Conservation (phyloP, 176 grass and related monocot genomes). For the Metroxylon sagu region DNA sequence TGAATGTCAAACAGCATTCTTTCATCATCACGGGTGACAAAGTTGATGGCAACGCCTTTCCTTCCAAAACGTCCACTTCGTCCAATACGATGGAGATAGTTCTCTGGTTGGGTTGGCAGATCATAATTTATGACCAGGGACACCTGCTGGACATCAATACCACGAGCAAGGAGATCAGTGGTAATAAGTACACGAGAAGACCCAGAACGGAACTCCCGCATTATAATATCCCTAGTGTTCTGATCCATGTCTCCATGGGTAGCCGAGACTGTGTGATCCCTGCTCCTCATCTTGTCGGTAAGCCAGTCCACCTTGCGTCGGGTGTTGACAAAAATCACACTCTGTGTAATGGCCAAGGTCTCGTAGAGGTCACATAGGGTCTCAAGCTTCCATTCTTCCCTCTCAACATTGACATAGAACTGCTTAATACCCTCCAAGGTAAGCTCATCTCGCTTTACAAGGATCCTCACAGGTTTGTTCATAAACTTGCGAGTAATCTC, state of each 20-base stretch:
- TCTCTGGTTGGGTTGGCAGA: constrained; percentile 16
- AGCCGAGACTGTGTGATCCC: constrained; percentile 1
- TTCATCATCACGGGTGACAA: constrained; percentile 6
- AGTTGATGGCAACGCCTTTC: constrained; percentile 11
- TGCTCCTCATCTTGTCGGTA: constrained; percentile 14
- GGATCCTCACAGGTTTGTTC: too few species aligned
- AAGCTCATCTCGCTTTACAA: too few species aligned
- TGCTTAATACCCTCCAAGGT: constrained; percentile 10
- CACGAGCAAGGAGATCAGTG: constrained; percentile 4
- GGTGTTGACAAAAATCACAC: constrained; percentile 12
- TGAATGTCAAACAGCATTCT: constrained; percentile 11
- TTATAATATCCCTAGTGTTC: constrained; percentile 1
- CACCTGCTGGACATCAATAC: constrained; percentile 12
- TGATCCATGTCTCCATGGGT: constrained; percentile 8
- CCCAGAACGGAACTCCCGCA: not conserved
- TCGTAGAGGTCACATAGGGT: constrained; percentile 16
- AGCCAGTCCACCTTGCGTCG: constrained; percentile 15
- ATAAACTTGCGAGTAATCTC: too few species aligned
- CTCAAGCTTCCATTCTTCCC: constrained; percentile 13
- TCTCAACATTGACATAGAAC: constrained; percentile 13
- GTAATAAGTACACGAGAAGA: constrained; percentile 12
- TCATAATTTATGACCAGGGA: constrained; percentile 14
- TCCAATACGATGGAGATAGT: constrained; percentile 15
- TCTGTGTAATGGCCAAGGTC: constrained; percentile 17
- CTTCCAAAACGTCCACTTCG: constrained; percentile 5